phyloP scores from a whole-genome alignment of 2,329 filamentous ascomycete species.

The Sclerotiophoma versabilis region DNA sequence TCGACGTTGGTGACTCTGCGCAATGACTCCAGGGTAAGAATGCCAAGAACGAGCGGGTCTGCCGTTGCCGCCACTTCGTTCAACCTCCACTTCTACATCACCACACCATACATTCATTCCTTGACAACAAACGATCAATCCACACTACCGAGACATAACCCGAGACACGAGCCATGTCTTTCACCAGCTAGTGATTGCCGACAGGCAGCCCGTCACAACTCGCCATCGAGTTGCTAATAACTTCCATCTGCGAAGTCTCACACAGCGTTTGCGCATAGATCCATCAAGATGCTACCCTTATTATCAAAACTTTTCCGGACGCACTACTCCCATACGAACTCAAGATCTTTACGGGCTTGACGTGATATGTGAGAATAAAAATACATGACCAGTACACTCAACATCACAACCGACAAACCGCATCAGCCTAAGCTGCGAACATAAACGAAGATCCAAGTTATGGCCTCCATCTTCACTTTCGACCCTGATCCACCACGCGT shows the following conservation, averaged over 20 bases:
- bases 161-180: conserved; percentile 17
- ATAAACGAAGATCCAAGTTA: conserved; percentile 46
- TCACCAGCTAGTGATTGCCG: conserved; percentile 29
- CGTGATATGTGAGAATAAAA: conserved; percentile 18
- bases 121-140: conserved; percentile 1
- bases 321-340: conserved; percentile 60
- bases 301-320: conserved; percentile 57
- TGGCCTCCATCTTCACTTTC: conserved; percentile 97
- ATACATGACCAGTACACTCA: background rate
- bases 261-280: conserved; percentile 31
- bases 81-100: conserved; percentile 10
- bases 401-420: background rate
- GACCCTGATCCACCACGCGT: conserved; percentile 87
- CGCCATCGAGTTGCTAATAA: conserved; percentile 27
- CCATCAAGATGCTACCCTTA: conserved; percentile 60
- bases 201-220: conserved; percentile 33
- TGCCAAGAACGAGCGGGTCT: conserved; percentile 12
- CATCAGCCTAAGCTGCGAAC: background rate
- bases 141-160: background rate
- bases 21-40: conserved; percentile 6
- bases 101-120: conserved; percentile 2
- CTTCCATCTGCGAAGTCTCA: conserved; percentile 27
- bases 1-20: conserved; percentile 10
- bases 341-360: conserved; percentile 52
- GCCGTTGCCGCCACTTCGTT: conserved; percentile 11